Base-by-base conservation (phyloP, 2,329 filamentous ascomycete genomes). In the Fusarium brevicatenulatum region DNA sequence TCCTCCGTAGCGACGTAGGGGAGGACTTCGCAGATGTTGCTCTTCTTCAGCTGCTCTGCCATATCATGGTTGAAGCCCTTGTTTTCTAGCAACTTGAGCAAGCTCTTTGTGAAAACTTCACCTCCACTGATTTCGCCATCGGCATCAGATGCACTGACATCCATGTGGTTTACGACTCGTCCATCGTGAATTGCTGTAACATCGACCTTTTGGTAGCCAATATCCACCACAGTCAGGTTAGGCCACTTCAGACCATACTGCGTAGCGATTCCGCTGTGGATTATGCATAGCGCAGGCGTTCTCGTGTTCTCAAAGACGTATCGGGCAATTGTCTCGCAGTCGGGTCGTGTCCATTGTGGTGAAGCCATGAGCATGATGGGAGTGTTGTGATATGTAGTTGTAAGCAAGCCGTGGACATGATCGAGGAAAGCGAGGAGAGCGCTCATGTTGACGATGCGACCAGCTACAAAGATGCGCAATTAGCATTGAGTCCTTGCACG, bases 291-390 rank as follows among this genome's bases (percentile, higher is more conserved):
- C 0, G 94, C 95, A 1, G 96, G 96, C 1, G 94, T 96, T 84
- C 95, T 96, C 80, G 97, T 97, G 83, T 96, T 97, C 83, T 99
- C 96, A 78, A 99, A 99, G 73, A 98, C 90, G 85, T 97, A 99
- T 71, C 96, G 94, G 19, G 95, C 93, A 74, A 99, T 91, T 43
- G 89, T 89, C 83, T 98, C 95, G 80, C 92, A 92, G 81, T 98
- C 95, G 70, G 92, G 91, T 13, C 93, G 90, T 8, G 94, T 95
- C 95, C 96, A 99, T 75, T 91, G 92, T 8, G 96, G 95, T 76
- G 97, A 93, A 12, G 93, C 90, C 82, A 98, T 92, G 71, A 99
- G 90, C 81, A 98, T 88, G 73, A 99, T 94, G 4, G 96, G 95
- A 0, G 95, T 98, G 84, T 98, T 98, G 84, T 98, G 96, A 81